Base-by-base conservation (phyloP, 352 stramenopile species). In the Globisporangium echinulatum region DNA sequence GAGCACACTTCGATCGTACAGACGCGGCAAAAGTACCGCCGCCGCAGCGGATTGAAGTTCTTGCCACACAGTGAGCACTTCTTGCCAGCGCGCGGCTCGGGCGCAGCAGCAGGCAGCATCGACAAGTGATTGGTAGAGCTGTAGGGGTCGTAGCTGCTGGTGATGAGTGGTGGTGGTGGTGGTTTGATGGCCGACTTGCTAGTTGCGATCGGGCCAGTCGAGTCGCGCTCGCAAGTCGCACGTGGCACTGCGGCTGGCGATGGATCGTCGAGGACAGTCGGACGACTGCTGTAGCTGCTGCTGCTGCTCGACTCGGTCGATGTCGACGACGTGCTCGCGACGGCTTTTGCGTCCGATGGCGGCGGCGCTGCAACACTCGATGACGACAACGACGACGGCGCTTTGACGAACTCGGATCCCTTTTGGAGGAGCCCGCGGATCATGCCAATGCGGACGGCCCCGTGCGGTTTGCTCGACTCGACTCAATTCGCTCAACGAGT, bases 11-110 rank as follows among this genome's bases (percentile, higher is more conserved):
- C 70, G 25, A 64, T 67, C 7, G 69, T 73, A 48, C 82, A 94
- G 58, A 76, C 66, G 38, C 79, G 77, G 66, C 85, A 92, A 52
- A 82, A 72, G 70, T 91, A 85, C 7, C 83, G 81, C 36, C 85
- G 71, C 10, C 81, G 81, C 58, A 94, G 64, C 38, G 81, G 78
- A 58, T 90, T 92, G 62, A 94, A 94, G 58, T 71, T 85, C 71
- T 92, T 94, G 57, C 74, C 77, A 62, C 82, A 94, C 3, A 88
- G 69, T 0, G 77, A 73, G 62, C 85, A 92, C 63, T 89, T 87
- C 52, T 84, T 88, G 25, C 58, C 52, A 33, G 25, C 44, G 17
- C 58, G 63, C 42, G 43, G 56, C 54, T 43, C 49, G 19, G 49
- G 49, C 8, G 53, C 17, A 8, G 56, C 36, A 17, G 38, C 55